Evolutionary conservation across 2,329 filamentous ascomycete species (phyloP).

Genomic region (Conoideocrella luteorostrata): DNA sequence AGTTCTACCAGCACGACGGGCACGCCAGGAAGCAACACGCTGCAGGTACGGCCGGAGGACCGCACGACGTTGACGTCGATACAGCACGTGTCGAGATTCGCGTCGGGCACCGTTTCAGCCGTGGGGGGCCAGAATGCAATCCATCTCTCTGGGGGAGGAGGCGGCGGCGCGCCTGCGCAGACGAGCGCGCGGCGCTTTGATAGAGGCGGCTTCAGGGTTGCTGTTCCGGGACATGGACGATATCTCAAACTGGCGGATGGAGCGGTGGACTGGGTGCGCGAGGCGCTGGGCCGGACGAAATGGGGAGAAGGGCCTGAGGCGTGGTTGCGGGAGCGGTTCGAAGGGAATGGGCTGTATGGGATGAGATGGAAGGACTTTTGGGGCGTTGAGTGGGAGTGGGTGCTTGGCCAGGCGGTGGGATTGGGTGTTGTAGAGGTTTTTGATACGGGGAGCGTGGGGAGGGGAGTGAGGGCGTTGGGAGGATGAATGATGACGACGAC

Average conservation of each 20-base stretch:
- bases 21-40: slow-evolving; percentile 25
- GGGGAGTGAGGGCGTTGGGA: slow-evolving; percentile 48
- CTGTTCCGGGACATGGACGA: slow-evolving; percentile 59
- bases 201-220: slow-evolving; percentile 40
- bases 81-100: slow-evolving; percentile 55
- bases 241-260: slow-evolving; percentile 60
- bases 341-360: slow-evolving; percentile 48
- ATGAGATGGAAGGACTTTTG: slow-evolving; percentile 60
- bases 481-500: too few species aligned
- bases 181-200: neutral
- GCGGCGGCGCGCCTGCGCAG: slow-evolving; percentile 27
- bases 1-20: slow-evolving; percentile 22
- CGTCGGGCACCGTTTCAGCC: slow-evolving; percentile 62
- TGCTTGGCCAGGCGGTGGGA: slow-evolving; percentile 64
- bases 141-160: slow-evolving; percentile 54
- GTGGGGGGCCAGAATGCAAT: slow-evolving; percentile 63
- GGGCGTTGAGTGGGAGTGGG: slow-evolving; percentile 65
- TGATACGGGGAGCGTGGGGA: slow-evolving; percentile 67
- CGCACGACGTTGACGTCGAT: slow-evolving; percentile 53
- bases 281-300: slow-evolving; percentile 50
- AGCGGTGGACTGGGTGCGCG: slow-evolving; percentile 55
- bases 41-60: slow-evolving; percentile 45
- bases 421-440: slow-evolving; percentile 67
- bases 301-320: slow-evolving; percentile 58
- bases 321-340: slow-evolving; percentile 61